Conservation (phyloP, 176 grass and related monocot genomes). For the Elaeis guineensis region DNA sequence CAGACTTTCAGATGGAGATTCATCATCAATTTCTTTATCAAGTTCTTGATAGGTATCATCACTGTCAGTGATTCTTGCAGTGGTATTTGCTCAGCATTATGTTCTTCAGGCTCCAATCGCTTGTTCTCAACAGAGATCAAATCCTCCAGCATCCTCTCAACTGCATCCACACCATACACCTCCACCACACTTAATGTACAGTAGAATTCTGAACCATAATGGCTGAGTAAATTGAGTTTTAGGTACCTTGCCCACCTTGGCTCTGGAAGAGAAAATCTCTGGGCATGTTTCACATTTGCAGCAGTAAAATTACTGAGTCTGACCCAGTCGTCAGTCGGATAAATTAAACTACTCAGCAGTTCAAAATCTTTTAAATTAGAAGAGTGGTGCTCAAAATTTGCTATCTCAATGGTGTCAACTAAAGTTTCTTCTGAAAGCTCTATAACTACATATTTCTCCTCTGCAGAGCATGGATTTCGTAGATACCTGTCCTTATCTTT, state of each 20-base stretch:
- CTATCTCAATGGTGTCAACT: slow-evolving; percentile 69
- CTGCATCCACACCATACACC: slow-evolving; percentile 96
- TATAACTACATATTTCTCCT: slow-evolving; percentile 84
- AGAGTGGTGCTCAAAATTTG: slow-evolving; percentile 95
- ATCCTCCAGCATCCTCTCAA: slow-evolving; percentile 93
- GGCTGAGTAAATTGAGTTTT: slow-evolving; percentile 72
- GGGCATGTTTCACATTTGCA: slow-evolving; percentile 60
- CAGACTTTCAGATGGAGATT: slow-evolving; percentile 28
- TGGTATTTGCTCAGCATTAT: slow-evolving; percentile 34
- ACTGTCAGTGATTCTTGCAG: slow-evolving; percentile 31
- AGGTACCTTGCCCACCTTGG: slow-evolving; percentile 92
- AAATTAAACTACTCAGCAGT: slow-evolving; percentile 56
- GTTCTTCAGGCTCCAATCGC: slow-evolving; percentile 46
- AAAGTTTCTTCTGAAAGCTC: slow-evolving; percentile 99
- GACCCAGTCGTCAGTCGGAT: slow-evolving; percentile 80
- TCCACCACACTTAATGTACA: slow-evolving; percentile 89
- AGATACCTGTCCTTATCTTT: slow-evolving; percentile 96
- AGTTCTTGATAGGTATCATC: slow-evolving; percentile 39
- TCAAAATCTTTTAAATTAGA: slow-evolving; percentile 90
- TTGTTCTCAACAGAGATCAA: slow-evolving; percentile 84
- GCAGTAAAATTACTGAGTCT: slow-evolving; percentile 72
- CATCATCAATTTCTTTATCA: slow-evolving; percentile 44
- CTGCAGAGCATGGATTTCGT: slow-evolving; percentile 86
- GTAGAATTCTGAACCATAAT: slow-evolving; percentile 94
- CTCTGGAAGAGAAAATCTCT: slow-evolving; percentile 55